Evolutionary conservation across 495 filamentous ascomycete species (phyloP).

Genomic region (Pseudomonodictys pantanalensis): DNA sequence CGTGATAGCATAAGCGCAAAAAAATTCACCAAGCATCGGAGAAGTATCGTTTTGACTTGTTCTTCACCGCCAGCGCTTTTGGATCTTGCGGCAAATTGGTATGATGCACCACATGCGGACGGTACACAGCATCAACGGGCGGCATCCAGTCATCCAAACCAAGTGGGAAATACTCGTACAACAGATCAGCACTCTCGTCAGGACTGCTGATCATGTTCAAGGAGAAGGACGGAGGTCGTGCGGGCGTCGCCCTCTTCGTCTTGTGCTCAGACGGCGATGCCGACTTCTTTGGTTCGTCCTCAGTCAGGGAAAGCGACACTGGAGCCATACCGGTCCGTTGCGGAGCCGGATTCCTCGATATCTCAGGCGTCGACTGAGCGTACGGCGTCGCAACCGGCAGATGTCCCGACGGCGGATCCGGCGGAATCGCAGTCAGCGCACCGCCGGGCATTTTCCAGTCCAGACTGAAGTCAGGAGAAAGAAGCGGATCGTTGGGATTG

Average conservation of each 20-base stretch:
- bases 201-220: slow-evolving; percentile 46
- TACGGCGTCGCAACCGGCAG: slow-evolving; percentile 39
- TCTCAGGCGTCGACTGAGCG: slow-evolving; percentile 55
- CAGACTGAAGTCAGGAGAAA: slow-evolving; percentile 38
- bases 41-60: slow-evolving; percentile 79
- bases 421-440: slow-evolving; percentile 37
- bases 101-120: slow-evolving; percentile 91
- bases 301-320: slow-evolving; percentile 71
- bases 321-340: slow-evolving; percentile 47
- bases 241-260: slow-evolving; percentile 33
- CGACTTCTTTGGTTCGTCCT: slow-evolving; percentile 58
- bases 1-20: background rate
- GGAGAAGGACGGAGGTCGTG: slow-evolving; percentile 44
- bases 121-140: slow-evolving; percentile 85
- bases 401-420: slow-evolving; percentile 26
- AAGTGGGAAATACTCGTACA: slow-evolving; percentile 91
- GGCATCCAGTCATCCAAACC: slow-evolving; percentile 89
- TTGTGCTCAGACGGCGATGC: slow-evolving; percentile 25
- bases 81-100: slow-evolving; percentile 72
- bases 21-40: slow-evolving; percentile 54
- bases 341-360: slow-evolving; percentile 43
- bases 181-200: slow-evolving; percentile 70
- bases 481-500: slow-evolving; percentile 42
- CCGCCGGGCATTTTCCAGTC: slow-evolving; percentile 39
- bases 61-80: slow-evolving; percentile 66